Evolutionary conservation across 73 alveolate species (phyloP), one percentile per base, ranked within the genome.

Genomic region (Paramecium sexaurelia): DNA sequence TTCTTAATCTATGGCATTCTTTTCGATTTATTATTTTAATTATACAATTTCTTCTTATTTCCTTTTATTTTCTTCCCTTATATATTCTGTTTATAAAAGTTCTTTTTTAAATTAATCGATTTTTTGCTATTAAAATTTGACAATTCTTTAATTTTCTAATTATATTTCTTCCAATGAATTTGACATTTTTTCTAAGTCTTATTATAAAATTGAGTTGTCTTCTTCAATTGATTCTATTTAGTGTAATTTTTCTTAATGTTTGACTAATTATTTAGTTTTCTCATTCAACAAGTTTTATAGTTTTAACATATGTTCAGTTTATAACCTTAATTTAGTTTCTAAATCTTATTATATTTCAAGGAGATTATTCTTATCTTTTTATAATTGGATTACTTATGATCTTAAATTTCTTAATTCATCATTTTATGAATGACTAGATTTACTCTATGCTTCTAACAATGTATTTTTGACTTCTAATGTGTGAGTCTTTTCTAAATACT

Each of bases 111-210:
- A 78, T 78, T 78, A 19, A 22, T 78, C 90, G 4, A 78, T 78
- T 45, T 78, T 78, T 40, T 78, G 8, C 8, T 78, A 43, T 33
- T 78, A 78, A 45, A 39, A 78, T 45, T 78, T 78, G 1, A 61
- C 90, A 11, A 78, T 78, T 78, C 90, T 78, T 78, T 78, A 22
- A 78, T 78, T 78, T 78, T 78, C 90, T 40, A 78, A 22, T 45
- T 37, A 43, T 7, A 78, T 45, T 17, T 78, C 90, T 78, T 78
- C 90, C 40, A 78, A 9, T 40, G 90, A 78, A 22, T 20, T 24
- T 20, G 75, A 41, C 17, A 78, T 33, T 29, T 78, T 78, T 0
- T 78, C 90, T 78, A 78, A 78, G 41, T 78, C 90, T 6, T 20
- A 39, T 78, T 78, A 41, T 11, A 78, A 43, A 13, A 43, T 24